Percentiles rank a stretch among this genome's conserved stretches.
phyloP scores from a whole-genome alignment of 768 basidiomycete genomes.

The Leccinum uliginosum region DNA sequence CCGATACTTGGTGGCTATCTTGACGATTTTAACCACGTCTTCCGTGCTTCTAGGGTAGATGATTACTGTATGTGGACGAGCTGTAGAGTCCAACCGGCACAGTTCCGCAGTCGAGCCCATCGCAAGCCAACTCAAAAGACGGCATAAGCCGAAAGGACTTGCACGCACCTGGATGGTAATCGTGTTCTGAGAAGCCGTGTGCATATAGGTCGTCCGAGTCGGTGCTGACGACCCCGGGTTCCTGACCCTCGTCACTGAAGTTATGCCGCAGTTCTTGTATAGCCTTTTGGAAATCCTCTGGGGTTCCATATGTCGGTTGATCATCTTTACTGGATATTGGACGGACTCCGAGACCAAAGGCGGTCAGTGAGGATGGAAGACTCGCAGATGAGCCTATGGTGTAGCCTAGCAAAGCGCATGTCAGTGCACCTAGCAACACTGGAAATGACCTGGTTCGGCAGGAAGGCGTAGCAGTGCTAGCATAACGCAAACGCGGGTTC shows the following conservation, averaged over 20 bases:
- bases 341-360: not conserved
- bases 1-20: slow-evolving; percentile 65
- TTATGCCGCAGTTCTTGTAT: slow-evolving; percentile 44
- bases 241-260: slow-evolving; percentile 24
- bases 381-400: slow-evolving; percentile 12
- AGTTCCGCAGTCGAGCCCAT: not conserved
- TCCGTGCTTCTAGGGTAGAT: slow-evolving; percentile 68
- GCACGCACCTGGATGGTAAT: slow-evolving; percentile 46
- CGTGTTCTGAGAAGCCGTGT: slow-evolving; percentile 54
- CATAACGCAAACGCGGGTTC: slow-evolving; percentile 2
- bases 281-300: slow-evolving; percentile 48
- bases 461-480: slow-evolving; percentile 5
- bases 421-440: slow-evolving; percentile 16
- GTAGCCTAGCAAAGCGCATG: slow-evolving; percentile 23
- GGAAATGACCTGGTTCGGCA: slow-evolving; percentile 1
- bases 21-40: slow-evolving; percentile 77
- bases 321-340: not conserved
- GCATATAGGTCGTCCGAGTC: slow-evolving; percentile 46
- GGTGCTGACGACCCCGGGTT: slow-evolving; percentile 38
- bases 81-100: slow-evolving; percentile 21
- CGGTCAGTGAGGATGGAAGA: slow-evolving; percentile 3
- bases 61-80: slow-evolving; percentile 50
- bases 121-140: not conserved
- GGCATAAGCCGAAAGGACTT: not conserved
- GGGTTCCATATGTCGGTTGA: slow-evolving; percentile 43